Evolutionary conservation across 1,284 basidiomycete genomes (phyloP), one percentile per base, ranked within the genome.

Genomic region (Lignosus rhinocerotis): DNA sequence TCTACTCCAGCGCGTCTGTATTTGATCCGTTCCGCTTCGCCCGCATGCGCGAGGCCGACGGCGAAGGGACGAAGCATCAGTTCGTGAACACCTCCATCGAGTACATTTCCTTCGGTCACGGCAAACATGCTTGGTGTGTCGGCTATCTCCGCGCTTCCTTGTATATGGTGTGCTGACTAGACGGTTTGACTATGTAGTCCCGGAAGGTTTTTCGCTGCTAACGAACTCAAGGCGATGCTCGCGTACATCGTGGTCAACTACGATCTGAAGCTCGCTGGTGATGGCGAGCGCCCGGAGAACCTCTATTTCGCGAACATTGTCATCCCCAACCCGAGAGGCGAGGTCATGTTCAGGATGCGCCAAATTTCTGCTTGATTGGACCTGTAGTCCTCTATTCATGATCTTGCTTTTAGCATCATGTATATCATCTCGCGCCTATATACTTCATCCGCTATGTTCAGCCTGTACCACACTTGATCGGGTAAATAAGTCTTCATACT

Each of bases 101-200:
- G 10, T 68, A 66, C 46, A 31, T 72, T 6, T 16, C 65, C 16
- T 73, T 71, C 41, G 71, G 72, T 9, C 63, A 69, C 38, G 72
- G 71, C 10, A 63, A 39, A 19, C 48, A 50, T 12, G 34, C 48
- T 60, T 72, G 71, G 70, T 71, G 51, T 11, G 68, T 66, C 19
- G 17, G 17, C 36, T 10, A 38, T 41, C 10, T 21, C 9, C 25
- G 16, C 10, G 2, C 6, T n/a, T 4, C 30, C 30, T 1, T 2
- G 16, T 7, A 4, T 2, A 19, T n/a, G 17, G 43, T 45, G 44
- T 17, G n/a, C 11, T 17, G 4, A 14, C 30, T 1, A 9, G 30
- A 21, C 17, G 41, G 5, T 11, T 12, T 2, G 3, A 17, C 16
- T 44, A n/a, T n/a, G n/a, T n/a, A 67, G 66, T 53, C 66, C 66